phyloP scores from a whole-genome alignment of 2,329 filamentous ascomycete species.

The Penicillium sp. region DNA sequence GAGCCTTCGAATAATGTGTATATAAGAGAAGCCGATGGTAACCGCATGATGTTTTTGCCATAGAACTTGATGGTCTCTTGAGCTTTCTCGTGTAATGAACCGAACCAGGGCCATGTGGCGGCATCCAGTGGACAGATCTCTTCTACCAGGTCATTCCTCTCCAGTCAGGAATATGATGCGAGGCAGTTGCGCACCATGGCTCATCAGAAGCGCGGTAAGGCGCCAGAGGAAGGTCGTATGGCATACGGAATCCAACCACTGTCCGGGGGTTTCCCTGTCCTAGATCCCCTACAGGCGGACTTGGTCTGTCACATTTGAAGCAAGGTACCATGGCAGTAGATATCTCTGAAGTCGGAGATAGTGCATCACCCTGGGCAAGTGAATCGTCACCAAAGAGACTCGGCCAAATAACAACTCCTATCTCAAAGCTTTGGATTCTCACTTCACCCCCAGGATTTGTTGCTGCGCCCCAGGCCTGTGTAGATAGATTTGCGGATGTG shows the following conservation, averaged over 20 bases:
- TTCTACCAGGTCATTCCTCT: slow-evolving; percentile 59
- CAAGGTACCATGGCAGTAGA: slow-evolving; percentile 67
- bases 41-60: not conserved
- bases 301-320: slow-evolving; percentile 66
- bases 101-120: not conserved
- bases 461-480: slow-evolving; percentile 82
- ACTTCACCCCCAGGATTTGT: slow-evolving; percentile 62
- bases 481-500: slow-evolving; percentile 90
- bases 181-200: slow-evolving; percentile 75
- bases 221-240: slow-evolving; percentile 78
- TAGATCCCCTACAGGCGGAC: slow-evolving; percentile 3
- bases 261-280: slow-evolving; percentile 27
- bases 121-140: slow-evolving; percentile 35
- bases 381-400: slow-evolving; percentile 47
- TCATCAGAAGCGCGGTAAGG: slow-evolving; percentile 66
- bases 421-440: slow-evolving; percentile 78
- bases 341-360: not conserved
- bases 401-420: slow-evolving; percentile 84
- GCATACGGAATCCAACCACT: slow-evolving; percentile 73
- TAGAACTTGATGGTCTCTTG: not conserved
- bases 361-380: not conserved
- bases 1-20: slow-evolving; percentile 11
- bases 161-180: slow-evolving; percentile 67
- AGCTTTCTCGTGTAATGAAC: not conserved
- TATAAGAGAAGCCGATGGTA: slow-evolving; percentile 8